phyloP scores from a whole-genome alignment of 1,284 basidiomycete species.

The Irpex rosettiformis region DNA sequence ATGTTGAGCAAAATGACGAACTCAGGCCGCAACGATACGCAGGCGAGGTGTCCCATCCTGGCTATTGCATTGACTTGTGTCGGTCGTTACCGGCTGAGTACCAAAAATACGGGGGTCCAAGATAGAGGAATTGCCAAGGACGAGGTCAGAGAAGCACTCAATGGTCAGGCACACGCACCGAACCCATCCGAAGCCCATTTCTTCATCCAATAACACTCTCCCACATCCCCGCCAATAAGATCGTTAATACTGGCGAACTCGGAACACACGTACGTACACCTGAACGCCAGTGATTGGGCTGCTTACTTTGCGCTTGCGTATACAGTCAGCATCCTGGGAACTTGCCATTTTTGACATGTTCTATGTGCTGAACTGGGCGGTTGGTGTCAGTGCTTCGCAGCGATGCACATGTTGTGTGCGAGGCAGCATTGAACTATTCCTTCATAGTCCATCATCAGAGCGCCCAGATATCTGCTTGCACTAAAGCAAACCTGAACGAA shows the following conservation, averaged over 20 bases:
- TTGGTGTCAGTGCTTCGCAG: background rate
- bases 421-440: background rate
- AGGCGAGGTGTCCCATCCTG: background rate
- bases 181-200: background rate
- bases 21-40: background rate
- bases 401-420: background rate
- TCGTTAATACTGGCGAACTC: constrained; percentile 2
- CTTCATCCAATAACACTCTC: background rate
- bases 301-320: background rate
- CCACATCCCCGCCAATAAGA: background rate
- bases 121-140: background rate
- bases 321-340: background rate
- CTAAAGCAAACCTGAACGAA: background rate
- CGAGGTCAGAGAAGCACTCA: background rate
- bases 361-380: background rate
- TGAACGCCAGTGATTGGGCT: background rate
- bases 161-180: constrained; percentile 2
- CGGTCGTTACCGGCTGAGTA: constrained; percentile 2
- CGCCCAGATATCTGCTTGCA: background rate
- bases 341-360: background rate
- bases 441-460: background rate
- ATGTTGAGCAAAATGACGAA: background rate
- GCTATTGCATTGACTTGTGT: background rate
- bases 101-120: background rate
- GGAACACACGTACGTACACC: background rate